Evolutionary conservation across 805 yeast species (phyloP).

Genomic region (Grigorovia humatica): DNA sequence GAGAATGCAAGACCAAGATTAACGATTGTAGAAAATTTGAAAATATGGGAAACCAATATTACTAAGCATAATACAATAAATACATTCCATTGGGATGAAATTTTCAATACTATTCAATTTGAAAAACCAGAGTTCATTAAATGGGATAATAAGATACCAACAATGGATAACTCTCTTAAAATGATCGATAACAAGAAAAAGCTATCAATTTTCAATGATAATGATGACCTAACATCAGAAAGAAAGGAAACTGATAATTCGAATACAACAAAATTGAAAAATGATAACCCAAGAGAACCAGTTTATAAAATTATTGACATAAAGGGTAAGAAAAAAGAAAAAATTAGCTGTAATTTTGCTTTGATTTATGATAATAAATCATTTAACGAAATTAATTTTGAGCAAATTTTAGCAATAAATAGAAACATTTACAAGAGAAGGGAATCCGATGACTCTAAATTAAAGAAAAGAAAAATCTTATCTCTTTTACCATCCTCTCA

Average conservation of each 20-base stretch:
- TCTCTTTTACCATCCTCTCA: conserved; percentile 2
- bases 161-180: too few species aligned
- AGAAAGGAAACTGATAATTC: conserved; percentile 15
- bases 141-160: background rate
- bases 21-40: background rate
- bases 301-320: conserved; percentile 41
- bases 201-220: conserved; percentile 33
- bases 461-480: conserved; percentile 1
- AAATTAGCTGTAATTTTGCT: conserved; percentile 48
- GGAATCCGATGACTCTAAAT: background rate
- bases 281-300: too few species aligned
- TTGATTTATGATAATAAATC: conserved; percentile 37
- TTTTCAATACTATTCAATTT: too few species aligned
- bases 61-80: too few species aligned
- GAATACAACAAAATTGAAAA: background rate
- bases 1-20: conserved; percentile 53
- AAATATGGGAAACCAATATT: background rate
- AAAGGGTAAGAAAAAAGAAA: conserved; percentile 53
- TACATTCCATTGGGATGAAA: background rate
- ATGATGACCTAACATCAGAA: background rate
- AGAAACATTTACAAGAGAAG: conserved; percentile 23
- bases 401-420: conserved; percentile 51
- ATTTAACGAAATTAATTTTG: conserved; percentile 47
- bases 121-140: background rate
- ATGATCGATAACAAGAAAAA: too few species aligned